Percentiles rank a stretch among this genome's conserved stretches.
phyloP scores from a whole-genome alignment of 179 eudicot species.

The Silene vulgaris region DNA sequence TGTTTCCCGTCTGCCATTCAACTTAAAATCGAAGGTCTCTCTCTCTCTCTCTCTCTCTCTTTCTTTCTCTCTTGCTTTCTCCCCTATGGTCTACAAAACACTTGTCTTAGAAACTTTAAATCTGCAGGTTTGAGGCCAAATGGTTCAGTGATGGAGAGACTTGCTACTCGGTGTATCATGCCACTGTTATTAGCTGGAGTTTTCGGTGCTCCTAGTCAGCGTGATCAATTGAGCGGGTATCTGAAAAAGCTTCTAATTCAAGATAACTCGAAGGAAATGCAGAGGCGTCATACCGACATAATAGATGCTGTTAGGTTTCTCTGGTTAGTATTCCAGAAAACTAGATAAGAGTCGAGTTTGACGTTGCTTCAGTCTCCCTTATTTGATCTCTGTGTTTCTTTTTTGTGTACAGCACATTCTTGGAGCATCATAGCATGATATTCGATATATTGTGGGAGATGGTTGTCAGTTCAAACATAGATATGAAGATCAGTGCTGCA shows the following conservation, averaged over 20 bases:
- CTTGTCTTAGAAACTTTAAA: background rate
- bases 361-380: constrained; percentile 21
- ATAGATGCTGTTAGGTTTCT: constrained; percentile 84
- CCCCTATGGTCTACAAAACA: background rate
- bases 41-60: background rate
- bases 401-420: constrained; percentile 57
- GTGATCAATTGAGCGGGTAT: constrained; percentile 59
- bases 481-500: constrained; percentile 78
- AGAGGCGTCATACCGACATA: constrained; percentile 53
- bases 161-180: constrained; percentile 70
- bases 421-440: constrained; percentile 75
- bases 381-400: constrained; percentile 22
- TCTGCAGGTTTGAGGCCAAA: constrained; percentile 66
- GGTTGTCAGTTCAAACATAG: constrained; percentile 75
- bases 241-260: constrained; percentile 59
- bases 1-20: constrained; percentile 54
- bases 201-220: constrained; percentile 71
- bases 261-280: constrained; percentile 48
- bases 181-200: constrained; percentile 89
- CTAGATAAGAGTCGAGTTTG: background rate
- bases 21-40: constrained; percentile 60
- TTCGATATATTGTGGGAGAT: constrained; percentile 95
- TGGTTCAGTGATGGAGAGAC: constrained; percentile 60
- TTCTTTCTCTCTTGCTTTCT: background rate
- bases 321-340: constrained; percentile 50